Base-by-base conservation (phyloP, 352 stramenopile genomes). In the Phytophthora idaei region DNA sequence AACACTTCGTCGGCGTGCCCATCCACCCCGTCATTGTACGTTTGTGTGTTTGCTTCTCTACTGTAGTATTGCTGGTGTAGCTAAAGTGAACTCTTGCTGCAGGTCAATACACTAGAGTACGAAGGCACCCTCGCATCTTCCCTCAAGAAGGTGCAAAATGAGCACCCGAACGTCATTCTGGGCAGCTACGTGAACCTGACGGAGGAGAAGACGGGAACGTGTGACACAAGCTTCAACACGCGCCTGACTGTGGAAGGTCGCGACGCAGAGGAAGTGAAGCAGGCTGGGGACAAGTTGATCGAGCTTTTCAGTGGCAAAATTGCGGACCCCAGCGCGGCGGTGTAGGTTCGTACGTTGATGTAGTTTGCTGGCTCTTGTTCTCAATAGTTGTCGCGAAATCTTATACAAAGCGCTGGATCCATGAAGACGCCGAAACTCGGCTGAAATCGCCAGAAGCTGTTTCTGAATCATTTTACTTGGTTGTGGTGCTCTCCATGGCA, bases 161-260 rank as follows among this genome's bases (percentile, higher is more conserved):
- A 77, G n/a, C 69, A 89, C 50, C 80, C 85, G 39, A 67, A 72
- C 57, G 81, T 92, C 44, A 73, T 74, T 14, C 87, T 93, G 28
- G 87, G 85, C 32, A 94, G 87, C 78, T 94, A 94, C 61, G 59
- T 93, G 56, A 95, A 93, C 61, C 61, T 90, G 46, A 82, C 81
- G 15, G 66, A 83, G 32, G 72, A 90, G 37, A 82, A 89, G 41
- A 83, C 67, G 1, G 77, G 80, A 36, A 54, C 64, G 28, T 70
- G 70, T 15, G 82, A 92, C 57, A 66, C 71, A 29, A 80, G 71
- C 14, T 90, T 88, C 63, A 92, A 87, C 73, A 90, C 81, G 27
- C 73, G 76, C 11, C 72, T 91, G 9, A 90, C 83, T 0, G 73
- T 83, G 36, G 81, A 90, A 47, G 76, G 78, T 14, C 78, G 80